Percentiles rank a stretch among this genome's conserved stretches.
phyloP scores from a whole-genome alignment of 2,329 filamentous ascomycete genomes.

The Aspergillus puulaauensis region DNA sequence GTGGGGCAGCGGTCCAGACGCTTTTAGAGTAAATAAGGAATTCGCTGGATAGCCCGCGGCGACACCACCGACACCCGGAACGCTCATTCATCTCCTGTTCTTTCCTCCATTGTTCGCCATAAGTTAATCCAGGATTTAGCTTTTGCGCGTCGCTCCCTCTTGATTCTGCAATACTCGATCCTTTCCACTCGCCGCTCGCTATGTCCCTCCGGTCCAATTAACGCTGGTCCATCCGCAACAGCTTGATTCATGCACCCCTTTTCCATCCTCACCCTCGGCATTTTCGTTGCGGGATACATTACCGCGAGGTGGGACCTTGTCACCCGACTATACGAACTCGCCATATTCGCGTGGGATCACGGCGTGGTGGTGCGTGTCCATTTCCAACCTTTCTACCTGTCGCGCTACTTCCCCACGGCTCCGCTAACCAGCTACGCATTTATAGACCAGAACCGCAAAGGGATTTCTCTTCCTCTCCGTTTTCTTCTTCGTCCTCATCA shows the following conservation, averaged over 20 bases:
- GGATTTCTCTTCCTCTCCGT: slow-evolving; percentile 80
- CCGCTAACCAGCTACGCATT: not conserved
- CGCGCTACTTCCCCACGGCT: slow-evolving; percentile 1
- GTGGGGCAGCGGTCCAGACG: slow-evolving; percentile 1
- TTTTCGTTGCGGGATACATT: slow-evolving; percentile 99
- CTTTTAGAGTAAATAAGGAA: slow-evolving; percentile 3
- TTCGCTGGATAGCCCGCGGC: not conserved
- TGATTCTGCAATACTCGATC: not conserved
- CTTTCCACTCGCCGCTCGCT: slow-evolving; percentile 17
- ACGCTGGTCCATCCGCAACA: slow-evolving; percentile 20
- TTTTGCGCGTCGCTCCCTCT: not conserved
- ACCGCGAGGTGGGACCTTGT: slow-evolving; percentile 99
- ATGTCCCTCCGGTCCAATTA: slow-evolving; percentile 33
- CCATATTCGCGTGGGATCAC: slow-evolving; percentile 98
- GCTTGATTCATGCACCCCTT: slow-evolving; percentile 84
- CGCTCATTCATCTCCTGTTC: not conserved
- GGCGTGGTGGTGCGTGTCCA: slow-evolving; percentile 76
- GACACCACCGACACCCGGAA: not conserved
- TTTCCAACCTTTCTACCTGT: slow-evolving; percentile 6
- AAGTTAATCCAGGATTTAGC: not conserved
- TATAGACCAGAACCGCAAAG: slow-evolving; percentile 77
- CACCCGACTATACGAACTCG: slow-evolving; percentile 92
- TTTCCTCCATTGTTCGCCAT: not conserved
- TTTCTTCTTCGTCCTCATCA: slow-evolving; percentile 78
- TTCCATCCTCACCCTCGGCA: slow-evolving; percentile 90